phyloP scores from a whole-genome alignment of 2,329 filamentous ascomycete genomes.

The Venturia nashicola region DNA sequence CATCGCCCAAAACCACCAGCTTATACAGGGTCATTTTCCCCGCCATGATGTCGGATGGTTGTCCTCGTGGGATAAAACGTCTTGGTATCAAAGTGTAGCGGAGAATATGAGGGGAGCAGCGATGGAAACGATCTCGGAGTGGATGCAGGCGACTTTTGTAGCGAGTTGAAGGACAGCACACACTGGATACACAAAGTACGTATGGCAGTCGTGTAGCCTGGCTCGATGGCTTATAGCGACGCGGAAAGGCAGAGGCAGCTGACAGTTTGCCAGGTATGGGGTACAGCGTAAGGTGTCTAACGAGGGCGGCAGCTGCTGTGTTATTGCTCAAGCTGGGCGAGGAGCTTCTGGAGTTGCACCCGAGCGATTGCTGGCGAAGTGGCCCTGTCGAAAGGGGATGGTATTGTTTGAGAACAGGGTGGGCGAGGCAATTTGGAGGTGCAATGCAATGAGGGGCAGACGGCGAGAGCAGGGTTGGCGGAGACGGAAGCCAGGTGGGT shows the following conservation, averaged over 20 bases:
- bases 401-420: background rate
- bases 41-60: constrained; percentile 47
- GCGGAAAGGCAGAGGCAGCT: background rate
- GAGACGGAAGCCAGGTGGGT: background rate
- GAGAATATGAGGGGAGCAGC: background rate
- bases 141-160: background rate
- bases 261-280: constrained; percentile 3
- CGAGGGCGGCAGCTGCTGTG: background rate
- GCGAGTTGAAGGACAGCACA: background rate
- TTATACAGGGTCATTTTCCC: constrained; percentile 95
- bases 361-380: background rate
- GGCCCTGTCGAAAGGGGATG: background rate
- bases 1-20: constrained; percentile 87
- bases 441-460: background rate
- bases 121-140: background rate
- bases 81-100: background rate
- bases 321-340: background rate
- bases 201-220: background rate
- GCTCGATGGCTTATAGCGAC: background rate
- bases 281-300: no score
- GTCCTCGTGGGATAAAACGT: background rate
- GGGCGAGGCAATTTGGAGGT: background rate
- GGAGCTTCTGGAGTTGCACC: background rate
- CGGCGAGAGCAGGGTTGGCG: background rate
- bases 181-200: background rate